Base-by-base conservation (phyloP, 1,139 yeast species). In the Kodamaea suecica region DNA sequence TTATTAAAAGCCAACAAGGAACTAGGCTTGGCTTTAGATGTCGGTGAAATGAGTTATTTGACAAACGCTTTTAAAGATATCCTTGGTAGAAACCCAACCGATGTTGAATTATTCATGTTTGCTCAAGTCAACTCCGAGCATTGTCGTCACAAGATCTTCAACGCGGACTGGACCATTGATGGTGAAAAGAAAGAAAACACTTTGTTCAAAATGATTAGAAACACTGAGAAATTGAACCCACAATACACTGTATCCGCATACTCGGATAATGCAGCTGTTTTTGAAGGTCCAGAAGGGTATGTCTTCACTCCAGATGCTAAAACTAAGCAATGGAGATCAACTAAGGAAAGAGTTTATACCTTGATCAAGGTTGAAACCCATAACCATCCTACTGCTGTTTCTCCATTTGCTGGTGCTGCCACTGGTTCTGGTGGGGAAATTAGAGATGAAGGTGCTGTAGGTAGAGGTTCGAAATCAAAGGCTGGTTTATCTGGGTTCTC, bases 371-470 rank as follows among this genome's bases (percentile, higher is more conserved):
- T 94, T 34, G 99, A 94, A 65, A 94, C 99, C 21, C 99, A 94
- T 61, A 94, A 94, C 65, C 99, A 94, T 59, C 99, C 99, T 36
- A 94, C 99, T 25, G 98, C 98, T 0, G 97, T 94, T 9, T 90
- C 97, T 19, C 99, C 99, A 23, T 94, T 86, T 64, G 92, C 98
- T 4, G 99, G 99, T 63, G 99, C 99, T 25, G 96, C 99, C 25
- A 94, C 99, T 13, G 99, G 99, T 46, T 90, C 98, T 14, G 99
- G 99, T 61, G 99, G 99, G 67, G 99, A 94, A 66, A 94, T 94
- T 53, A 85, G 99, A 73, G 99, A 94, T 61, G 99, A 94, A 67
- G 98, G 97, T 65, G 98, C 99, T 19, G 96, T 92, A 14, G 99
- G 99, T 45, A 79, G 97, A 60, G 99, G 99, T 35, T 92, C 98